Percentiles rank a stretch among this genome's conserved stretches.
phyloP scores from a whole-genome alignment of 2,329 filamentous ascomycete genomes.

The Sporothrix globosa region DNA sequence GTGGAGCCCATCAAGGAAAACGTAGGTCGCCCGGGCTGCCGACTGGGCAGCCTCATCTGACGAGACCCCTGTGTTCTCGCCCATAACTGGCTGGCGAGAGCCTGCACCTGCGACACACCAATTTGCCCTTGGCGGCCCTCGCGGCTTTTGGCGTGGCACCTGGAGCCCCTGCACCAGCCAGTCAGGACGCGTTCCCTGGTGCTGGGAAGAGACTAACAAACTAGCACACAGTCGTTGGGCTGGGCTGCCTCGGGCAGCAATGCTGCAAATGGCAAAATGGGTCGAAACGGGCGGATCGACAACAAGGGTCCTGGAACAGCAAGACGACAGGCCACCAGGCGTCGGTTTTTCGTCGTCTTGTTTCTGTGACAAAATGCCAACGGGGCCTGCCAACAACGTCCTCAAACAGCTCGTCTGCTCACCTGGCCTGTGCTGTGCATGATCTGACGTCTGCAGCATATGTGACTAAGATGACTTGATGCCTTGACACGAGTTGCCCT shows the following conservation, averaged over 20 bases:
- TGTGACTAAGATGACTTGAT: no score
- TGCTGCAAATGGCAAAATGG: no score
- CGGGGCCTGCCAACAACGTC: not conserved
- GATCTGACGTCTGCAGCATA: not conserved
- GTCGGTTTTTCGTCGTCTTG: not conserved
- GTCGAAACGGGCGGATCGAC: no score
- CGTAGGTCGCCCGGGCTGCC: not conserved
- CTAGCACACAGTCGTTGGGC: not conserved
- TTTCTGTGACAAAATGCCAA: not conserved
- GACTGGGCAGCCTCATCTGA: not conserved
- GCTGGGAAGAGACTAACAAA: slow-evolving; percentile 4
- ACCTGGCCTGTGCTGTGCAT: not conserved
- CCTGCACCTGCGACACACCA: slow-evolving; percentile 22
- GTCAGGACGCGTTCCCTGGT: slow-evolving; percentile 25
- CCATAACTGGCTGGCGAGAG: slow-evolving; percentile 22
- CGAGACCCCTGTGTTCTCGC: not conserved
- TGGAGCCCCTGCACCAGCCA: slow-evolving; percentile 7
- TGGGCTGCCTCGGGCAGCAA: slow-evolving; percentile 7
- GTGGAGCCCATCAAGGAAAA: not conserved
- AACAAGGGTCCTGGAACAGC: no score
- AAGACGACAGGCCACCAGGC: not conserved
- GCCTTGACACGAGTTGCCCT: not conserved
- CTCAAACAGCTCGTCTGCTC: no score
- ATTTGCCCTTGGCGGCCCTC: slow-evolving; percentile 12
- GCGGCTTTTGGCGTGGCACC: not conserved